Evolutionary conservation across 2,329 filamentous ascomycete genomes (phyloP), one percentile per base, ranked within the genome.

Genomic region (Amesomyces nigricolor): DNA sequence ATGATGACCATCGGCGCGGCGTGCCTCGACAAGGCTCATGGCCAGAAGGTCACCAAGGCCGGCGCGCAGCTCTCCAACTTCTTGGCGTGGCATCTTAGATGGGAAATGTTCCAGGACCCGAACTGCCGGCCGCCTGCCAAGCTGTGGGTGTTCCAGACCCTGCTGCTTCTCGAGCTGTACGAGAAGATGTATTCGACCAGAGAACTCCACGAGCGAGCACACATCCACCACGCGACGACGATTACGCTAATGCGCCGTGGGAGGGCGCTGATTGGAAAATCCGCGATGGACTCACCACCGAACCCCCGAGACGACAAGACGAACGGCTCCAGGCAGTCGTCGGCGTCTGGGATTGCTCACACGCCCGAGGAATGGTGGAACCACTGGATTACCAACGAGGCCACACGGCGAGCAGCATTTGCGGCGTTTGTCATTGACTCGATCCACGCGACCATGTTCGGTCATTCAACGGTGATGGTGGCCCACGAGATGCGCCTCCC

Each of bases 111-210:
- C 62, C 88, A 86, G 63, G 83, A 90, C 58, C 82, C 85, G 9
- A 89, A 95, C 64, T 92, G 92, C 62, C 78, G 85, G 16, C 89
- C 91, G 0, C 89, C 91, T 0, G 89, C 90, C 0, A 88, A 88
- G 62, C 73, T 96, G 2, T 95, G 90, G 89, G 85, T 94, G 1
- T 92, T 94, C 60, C 91, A 96, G 67, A 85, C 90, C 0, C 73
- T 95, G 43, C 72, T 96, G 1, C 75, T 96, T 3, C 75, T 96
- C 2, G 91, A 96, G 67, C 82, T 91, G 4, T 95, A 92, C 64
- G 91, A 96, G 72, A 96, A 95, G 76, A 87, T 95, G 80, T 94
- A 89, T 68, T 89, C 88, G 2, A 91, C 89, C 0, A 80, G 89
- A 42, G 80, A 82, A 14, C 75, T 96, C 26, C 91, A 96, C 70